Evolutionary conservation across 345 rosid genomes (phyloP).

Genomic region (Linum usitatissimum): DNA sequence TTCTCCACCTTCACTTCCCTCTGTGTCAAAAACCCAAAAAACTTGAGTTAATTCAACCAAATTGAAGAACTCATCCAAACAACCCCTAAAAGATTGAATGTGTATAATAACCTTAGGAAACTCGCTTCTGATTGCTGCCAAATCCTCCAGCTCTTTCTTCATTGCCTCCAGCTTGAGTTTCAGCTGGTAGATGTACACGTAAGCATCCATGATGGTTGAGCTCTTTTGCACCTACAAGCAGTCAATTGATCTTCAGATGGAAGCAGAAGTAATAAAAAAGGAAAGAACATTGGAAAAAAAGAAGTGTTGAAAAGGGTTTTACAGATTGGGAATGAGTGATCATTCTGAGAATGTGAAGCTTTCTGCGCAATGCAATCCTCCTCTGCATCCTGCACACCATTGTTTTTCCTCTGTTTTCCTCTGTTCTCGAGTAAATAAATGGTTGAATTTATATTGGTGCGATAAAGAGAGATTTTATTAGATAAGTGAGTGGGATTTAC

Average conservation of each 20-base stretch:
- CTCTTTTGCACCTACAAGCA: conserved; percentile 35
- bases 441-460: too few relatives aligned
- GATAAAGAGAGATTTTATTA: conserved; percentile 1
- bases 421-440: not conserved
- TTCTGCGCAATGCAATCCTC: conserved; percentile 31
- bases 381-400: conserved; percentile 43
- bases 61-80: too few relatives aligned
- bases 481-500: not conserved
- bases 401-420: conserved; percentile 11
- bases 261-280: not conserved
- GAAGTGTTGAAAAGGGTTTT: not conserved
- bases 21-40: not conserved
- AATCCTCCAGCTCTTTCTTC: conserved; percentile 28
- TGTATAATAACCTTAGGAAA: conserved; percentile 35
- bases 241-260: not conserved
- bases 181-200: conserved; percentile 43
- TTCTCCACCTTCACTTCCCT: conserved; percentile 62
- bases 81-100: too few relatives aligned
- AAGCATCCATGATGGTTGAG: conserved; percentile 30
- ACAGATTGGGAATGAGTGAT: conserved; percentile 44
- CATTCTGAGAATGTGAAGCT: conserved; percentile 36
- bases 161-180: conserved; percentile 48
- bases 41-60: too few relatives aligned
- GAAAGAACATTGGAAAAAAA: too few relatives aligned
- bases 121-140: conserved; percentile 31